Evolutionary conservation across 306 rosid genomes (phyloP).

Genomic region (Myrica gale): DNA sequence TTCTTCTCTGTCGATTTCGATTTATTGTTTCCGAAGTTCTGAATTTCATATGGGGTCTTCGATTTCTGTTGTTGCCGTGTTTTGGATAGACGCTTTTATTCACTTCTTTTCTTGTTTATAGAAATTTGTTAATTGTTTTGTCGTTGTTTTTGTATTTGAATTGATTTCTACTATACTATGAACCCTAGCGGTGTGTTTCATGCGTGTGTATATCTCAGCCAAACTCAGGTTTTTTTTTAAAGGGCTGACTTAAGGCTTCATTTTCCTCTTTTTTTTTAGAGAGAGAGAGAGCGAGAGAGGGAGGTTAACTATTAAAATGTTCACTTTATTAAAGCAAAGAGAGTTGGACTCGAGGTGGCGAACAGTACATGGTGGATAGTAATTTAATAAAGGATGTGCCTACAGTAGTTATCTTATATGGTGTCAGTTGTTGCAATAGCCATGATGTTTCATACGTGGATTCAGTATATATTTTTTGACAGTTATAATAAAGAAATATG

Average conservation of each 20-base stretch:
- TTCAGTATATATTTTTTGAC: too few species aligned
- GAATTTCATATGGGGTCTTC: neutral
- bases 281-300: neutral
- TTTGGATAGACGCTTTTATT: neutral
- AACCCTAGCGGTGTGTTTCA: neutral
- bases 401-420: too few species aligned
- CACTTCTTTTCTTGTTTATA: neutral
- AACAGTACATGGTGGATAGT: neutral
- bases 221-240: neutral
- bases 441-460: too few species aligned
- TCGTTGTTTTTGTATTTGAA: neutral
- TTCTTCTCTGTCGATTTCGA: neutral
- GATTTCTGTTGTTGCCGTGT: neutral
- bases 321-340: constrained; percentile 12
- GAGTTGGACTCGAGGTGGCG: neutral
- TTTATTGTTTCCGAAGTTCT: neutral
- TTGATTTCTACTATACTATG: neutral
- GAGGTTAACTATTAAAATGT: neutral
- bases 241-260: neutral
- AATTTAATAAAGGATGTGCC: neutral
- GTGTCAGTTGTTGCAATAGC: too few species aligned
- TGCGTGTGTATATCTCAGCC: neutral
- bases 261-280: neutral
- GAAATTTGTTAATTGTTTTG: neutral
- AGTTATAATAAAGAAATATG: too few species aligned